Conservation (phyloP, 1,139 yeast genomes). For the Sugiyamaella neomexicana region DNA sequence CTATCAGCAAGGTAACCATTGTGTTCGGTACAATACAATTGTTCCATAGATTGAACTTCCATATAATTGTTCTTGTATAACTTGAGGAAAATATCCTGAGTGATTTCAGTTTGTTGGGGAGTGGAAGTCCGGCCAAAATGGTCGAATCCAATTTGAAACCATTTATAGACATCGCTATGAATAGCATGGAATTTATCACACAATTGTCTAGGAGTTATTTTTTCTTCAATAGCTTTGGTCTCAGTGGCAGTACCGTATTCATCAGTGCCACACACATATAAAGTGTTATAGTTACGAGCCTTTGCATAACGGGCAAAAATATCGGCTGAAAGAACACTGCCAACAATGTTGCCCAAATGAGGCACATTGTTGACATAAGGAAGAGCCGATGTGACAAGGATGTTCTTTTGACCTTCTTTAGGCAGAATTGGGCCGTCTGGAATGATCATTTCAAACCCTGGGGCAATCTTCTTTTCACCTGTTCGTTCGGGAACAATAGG, state of each 20-base stretch:
- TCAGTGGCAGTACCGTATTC: conserved; percentile 99
- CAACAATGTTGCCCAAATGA: conserved; percentile 94
- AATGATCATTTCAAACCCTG: conserved; percentile 41
- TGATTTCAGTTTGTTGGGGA: conserved; percentile 85
- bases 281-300: conserved; percentile 81
- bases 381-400: conserved; percentile 89
- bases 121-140: conserved; percentile 97
- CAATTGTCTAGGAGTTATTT: conserved; percentile 78
- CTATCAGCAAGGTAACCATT: conserved; percentile 92
- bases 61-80: conserved; percentile 70
- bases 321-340: conserved; percentile 93
- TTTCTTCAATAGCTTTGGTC: conserved; percentile 94
- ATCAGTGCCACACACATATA: conserved; percentile 94
- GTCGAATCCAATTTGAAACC: conserved; percentile 96
- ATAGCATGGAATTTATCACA: conserved; percentile 87
- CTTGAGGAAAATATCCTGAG: conserved; percentile 86
- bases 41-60: conserved; percentile 86
- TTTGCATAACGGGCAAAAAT: conserved; percentile 89
- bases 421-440: conserved; percentile 40
- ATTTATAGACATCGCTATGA: conserved; percentile 87
- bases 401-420: conserved; percentile 76
- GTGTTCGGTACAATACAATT: conserved; percentile 87
- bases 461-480: conserved; percentile 49
- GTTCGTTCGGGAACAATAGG: conserved; percentile 54
- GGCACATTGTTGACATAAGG: conserved; percentile 99